Evolutionary conservation across 257 asterid species (phyloP).

Genomic region (Plantago major): DNA sequence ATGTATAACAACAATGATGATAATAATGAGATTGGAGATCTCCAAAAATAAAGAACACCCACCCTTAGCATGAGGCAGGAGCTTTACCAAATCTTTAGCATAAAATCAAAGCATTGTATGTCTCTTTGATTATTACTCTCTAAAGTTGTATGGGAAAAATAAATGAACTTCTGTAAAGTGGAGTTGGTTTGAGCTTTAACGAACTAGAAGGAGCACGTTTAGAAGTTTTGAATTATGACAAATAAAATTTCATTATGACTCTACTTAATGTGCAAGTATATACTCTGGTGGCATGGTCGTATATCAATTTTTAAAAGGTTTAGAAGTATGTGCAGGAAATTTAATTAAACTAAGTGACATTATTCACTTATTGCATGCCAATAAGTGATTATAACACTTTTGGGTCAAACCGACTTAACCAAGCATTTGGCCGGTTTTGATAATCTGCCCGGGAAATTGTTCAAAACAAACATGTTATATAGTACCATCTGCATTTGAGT

Average conservation of each 20-base stretch:
- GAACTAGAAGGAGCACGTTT: constrained; percentile 39
- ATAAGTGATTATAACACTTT: constrained; percentile 20
- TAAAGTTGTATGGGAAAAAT: constrained; percentile 19
- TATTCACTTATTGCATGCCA: constrained; percentile 34
- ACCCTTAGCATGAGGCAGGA: constrained; percentile 13
- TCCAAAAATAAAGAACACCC: neutral
- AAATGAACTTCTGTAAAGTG: constrained; percentile 21
- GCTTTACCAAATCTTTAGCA: constrained; percentile 18
- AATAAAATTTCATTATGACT: constrained; percentile 13
- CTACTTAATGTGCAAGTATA: no score
- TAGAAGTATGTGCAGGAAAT: constrained; percentile 24
- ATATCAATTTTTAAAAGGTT: constrained; percentile 18
- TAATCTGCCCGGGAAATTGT: neutral
- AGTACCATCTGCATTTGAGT: no score
- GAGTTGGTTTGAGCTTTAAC: constrained; percentile 30
- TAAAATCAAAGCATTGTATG: constrained; percentile 20
- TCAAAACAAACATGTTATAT: constrained; percentile 18
- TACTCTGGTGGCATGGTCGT: neutral
- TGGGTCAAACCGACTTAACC: constrained; percentile 32
- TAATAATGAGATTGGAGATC: constrained; percentile 19
- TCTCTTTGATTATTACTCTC: constrained; percentile 23
- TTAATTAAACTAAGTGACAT: constrained; percentile 23
- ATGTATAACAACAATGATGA: no score
- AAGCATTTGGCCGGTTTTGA: neutral
- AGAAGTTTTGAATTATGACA: constrained; percentile 36